Percentiles rank a stretch among this genome's conserved stretches.
These are phyloP conservation scores for Pezicula rhizophila DNA, from an alignment of 2,329 filamentous ascomycete species.

Conservation along the genomic window DNA sequence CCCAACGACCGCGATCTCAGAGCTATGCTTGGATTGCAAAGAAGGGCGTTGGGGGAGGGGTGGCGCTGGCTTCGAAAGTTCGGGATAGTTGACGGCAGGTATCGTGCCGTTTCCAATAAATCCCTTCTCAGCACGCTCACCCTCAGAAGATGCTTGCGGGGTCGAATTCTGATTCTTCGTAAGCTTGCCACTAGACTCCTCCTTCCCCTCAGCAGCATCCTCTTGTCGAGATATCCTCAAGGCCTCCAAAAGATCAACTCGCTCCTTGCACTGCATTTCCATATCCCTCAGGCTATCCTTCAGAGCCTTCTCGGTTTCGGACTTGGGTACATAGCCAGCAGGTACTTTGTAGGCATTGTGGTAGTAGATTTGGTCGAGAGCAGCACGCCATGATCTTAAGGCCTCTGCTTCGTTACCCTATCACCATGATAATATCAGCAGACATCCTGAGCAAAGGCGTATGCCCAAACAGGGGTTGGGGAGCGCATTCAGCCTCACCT, in stretches of 20 bases:
- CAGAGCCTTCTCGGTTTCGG: slow-evolving; percentile 78
- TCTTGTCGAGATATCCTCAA: slow-evolving; percentile 60
- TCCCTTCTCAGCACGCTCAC: slow-evolving; percentile 32
- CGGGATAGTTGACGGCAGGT: slow-evolving; percentile 71
- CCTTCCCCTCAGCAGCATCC: slow-evolving; percentile 21
- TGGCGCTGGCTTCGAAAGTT: slow-evolving; percentile 59
- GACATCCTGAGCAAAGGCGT: neutral
- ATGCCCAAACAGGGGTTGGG: too few species aligned
- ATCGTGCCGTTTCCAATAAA: slow-evolving; percentile 80
- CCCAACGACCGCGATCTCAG: slow-evolving; percentile 39
- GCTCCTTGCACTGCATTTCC: slow-evolving; percentile 87
- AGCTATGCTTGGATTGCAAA: slow-evolving; percentile 41
- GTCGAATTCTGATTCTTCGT: slow-evolving; percentile 26
- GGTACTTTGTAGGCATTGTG: slow-evolving; percentile 73
- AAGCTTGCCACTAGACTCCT: slow-evolving; percentile 17
- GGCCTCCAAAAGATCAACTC: slow-evolving; percentile 81
- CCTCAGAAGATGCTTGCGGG: slow-evolving; percentile 18
- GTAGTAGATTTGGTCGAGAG: slow-evolving; percentile 82
- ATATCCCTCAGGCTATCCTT: slow-evolving; percentile 76
- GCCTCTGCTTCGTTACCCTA: slow-evolving; percentile 91
- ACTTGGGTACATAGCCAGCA: slow-evolving; percentile 61
- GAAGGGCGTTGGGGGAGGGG: slow-evolving; percentile 51
- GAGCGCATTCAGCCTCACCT: slow-evolving; percentile 47
- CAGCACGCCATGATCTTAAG: slow-evolving; percentile 81
- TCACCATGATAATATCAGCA: slow-evolving; percentile 8